Evolutionary conservation across 2,329 filamentous ascomycete genomes (phyloP).

Genomic region (Colletotrichum sp.): DNA sequence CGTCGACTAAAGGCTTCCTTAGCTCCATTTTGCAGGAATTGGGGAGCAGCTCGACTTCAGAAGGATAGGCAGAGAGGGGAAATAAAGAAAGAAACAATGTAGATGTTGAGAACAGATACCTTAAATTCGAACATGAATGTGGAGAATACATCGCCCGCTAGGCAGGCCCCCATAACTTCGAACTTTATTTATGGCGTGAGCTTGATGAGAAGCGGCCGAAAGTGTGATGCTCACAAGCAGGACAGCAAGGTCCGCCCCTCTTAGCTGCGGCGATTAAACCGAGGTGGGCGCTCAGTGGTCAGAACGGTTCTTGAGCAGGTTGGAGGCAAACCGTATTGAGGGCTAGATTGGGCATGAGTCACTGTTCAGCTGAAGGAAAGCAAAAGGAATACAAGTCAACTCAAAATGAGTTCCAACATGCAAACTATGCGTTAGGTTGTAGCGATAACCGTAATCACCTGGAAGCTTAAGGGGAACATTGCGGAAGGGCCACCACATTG

Average conservation of each 20-base stretch:
- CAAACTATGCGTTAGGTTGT: background rate
- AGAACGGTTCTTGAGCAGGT: background rate
- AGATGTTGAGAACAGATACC: background rate
- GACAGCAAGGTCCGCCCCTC: background rate
- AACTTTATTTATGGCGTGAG: background rate
- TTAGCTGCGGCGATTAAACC: background rate
- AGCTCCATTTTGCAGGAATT: background rate
- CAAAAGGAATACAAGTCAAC: background rate
- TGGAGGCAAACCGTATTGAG: too few species aligned
- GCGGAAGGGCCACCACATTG: background rate
- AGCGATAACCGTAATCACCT: background rate
- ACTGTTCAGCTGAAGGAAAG: background rate
- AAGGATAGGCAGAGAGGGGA: background rate
- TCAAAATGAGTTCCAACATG: background rate
- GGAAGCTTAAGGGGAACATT: background rate
- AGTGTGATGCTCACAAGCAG: accelerated
- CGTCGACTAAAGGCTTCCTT: background rate
- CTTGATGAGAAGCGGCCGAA: background rate
- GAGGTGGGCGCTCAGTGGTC: background rate
- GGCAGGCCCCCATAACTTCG: background rate
- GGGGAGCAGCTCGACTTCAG: background rate
- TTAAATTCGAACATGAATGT: background rate
- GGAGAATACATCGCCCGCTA: background rate
- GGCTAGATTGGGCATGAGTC: too few species aligned
- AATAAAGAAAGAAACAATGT: background rate